Evolutionary conservation across 2,329 filamentous ascomycete genomes (phyloP), one percentile per base, ranked within the genome.

Genomic region (Botrytis porri): DNA sequence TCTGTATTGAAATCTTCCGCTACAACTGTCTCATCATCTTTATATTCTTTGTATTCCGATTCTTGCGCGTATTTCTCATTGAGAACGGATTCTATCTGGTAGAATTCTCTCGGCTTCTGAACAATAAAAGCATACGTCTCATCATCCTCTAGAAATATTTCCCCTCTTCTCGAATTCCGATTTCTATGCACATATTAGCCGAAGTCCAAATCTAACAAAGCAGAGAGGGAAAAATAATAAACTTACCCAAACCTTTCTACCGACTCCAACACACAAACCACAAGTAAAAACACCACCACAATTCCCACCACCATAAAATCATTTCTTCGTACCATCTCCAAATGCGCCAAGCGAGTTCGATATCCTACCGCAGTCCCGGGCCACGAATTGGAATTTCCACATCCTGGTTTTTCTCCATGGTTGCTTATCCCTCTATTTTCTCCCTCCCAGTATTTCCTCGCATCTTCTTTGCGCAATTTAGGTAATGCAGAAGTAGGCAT

Each of bases 261-360:
- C 35, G 75, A 70, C 9, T 79, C 73, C 1, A 80, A 43, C 2
- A 35, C 48, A 59, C 37, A 67, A 25, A 72, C 78, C 9, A 76
- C 75, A 4, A 73, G 59, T 39, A 80, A 59, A 59, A 80, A 80
- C 3, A 79, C 37, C 1, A 80, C 39, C 37, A 80, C 79, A 39
- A 80, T 77, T 1, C 77, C 78, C 10, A 80, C 78, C 12, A 79
- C 77, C 57, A 80, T 64, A n/a, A 79, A 69, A 74, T 80, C 79
- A 48, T 77, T 75, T 29, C 76, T 71, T 29, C 51, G 54, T 20
- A 35, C 43, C 65, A n/a, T 69, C 18, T 43, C 57, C 18, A 75
- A 72, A 57, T 74, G 54, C 22, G 71, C 57, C 45, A 73, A 51
- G n/a, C 74, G 63, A 10, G 43, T 65, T 10, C 71, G 29, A 32